Evolutionary conservation across 176 grass and related monocot genomes (phyloP), one percentile per base, ranked within the genome.

Genomic region (Juncus effusus): DNA sequence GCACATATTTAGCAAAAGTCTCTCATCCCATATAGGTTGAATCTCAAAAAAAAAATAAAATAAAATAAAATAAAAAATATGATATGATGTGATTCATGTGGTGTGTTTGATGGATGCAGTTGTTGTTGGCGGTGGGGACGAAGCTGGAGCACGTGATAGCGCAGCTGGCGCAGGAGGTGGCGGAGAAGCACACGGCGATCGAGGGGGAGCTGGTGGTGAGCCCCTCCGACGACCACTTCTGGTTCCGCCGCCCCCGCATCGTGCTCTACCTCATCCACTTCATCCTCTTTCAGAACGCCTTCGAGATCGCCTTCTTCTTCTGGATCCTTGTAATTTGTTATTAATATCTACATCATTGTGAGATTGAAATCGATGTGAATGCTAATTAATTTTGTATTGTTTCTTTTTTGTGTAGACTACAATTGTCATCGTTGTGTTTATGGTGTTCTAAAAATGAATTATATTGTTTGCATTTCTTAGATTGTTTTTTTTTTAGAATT

Each of bases 291-390:
- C 93, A 97, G 72, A 97, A 97, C 44, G 85, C 93, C 9, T 97
- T 97, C 59, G 93, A 97, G 74, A 82, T 92, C 13, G 88, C 93
- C 2, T 82, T 89, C 69, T 97, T 97, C 80, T 97, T 97, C 80
- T 97, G 93, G 93, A 92, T 97, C 13, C 73, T 97, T 11, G 93
- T 97, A 77, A 83, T 88, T 42, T 28, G 12, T 56, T 28, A 28
- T 28, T 28, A 28, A 28, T 28, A 28, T 12, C 69, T 13, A 37
- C 44, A 37, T 50, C 60, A 13, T 61, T 61, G 15, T 74, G 4
- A 60, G 11, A 73, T 10, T 12, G 36, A 7, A 72, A 28, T 4
- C 16, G n/a, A n/a, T n/a, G n/a, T n/a, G n/a, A n/a, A n/a, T n/a
- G n/a, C n/a, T n/a, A n/a, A n/a, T 74, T 51, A 38, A 37, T 59